A percentile compares a stretch with the other conserved stretches of the same genome.
phyloP scores from a whole-genome alignment of 2,329 filamentous ascomycete genomes.

The Aureobasidium musti region DNA sequence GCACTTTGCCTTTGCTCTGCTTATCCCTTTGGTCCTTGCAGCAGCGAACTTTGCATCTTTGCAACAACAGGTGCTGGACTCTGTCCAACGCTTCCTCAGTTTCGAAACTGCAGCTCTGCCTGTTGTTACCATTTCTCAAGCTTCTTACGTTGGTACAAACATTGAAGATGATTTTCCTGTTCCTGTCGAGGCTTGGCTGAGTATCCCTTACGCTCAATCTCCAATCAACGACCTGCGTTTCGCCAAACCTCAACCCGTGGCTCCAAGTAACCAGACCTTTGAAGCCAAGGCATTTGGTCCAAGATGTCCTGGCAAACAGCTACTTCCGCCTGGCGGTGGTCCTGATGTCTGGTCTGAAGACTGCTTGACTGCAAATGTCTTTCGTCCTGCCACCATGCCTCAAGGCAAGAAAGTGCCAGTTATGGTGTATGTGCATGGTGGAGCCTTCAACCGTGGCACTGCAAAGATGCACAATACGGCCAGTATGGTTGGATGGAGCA shows the following conservation, averaged over 20 bases:
- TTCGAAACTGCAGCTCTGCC: constrained; percentile 7
- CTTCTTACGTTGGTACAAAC: constrained; percentile 34
- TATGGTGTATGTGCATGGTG: constrained; percentile 63
- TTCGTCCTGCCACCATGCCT: constrained; percentile 49
- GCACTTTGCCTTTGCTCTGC: neutral
- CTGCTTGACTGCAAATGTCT: constrained; percentile 62
- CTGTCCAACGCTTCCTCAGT: constrained; percentile 1
- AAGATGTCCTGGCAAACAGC: constrained; percentile 37
- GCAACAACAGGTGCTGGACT: constrained; percentile 18
- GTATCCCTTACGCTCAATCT: constrained; percentile 35
- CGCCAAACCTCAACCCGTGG: constrained; percentile 45
- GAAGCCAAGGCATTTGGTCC: constrained; percentile 38
- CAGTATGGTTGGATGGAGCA: constrained; percentile 59
- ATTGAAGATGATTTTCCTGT: constrained; percentile 34
- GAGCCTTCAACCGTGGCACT: constrained; percentile 54
- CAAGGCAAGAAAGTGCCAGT: constrained; percentile 51
- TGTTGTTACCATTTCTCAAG: constrained; percentile 32
- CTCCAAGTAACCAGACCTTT: constrained; percentile 42
- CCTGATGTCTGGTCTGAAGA: constrained; percentile 47
- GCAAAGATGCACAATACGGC: constrained; percentile 62
- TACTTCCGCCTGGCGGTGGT: constrained; percentile 8
- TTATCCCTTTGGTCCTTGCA: neutral
- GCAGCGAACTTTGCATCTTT: neutral
- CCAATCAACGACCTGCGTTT: constrained; percentile 35
- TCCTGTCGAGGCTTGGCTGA: constrained; percentile 36